phyloP scores from a whole-genome alignment of 2,329 filamentous ascomycete genomes.

The Trichoderma afroharzianum region DNA sequence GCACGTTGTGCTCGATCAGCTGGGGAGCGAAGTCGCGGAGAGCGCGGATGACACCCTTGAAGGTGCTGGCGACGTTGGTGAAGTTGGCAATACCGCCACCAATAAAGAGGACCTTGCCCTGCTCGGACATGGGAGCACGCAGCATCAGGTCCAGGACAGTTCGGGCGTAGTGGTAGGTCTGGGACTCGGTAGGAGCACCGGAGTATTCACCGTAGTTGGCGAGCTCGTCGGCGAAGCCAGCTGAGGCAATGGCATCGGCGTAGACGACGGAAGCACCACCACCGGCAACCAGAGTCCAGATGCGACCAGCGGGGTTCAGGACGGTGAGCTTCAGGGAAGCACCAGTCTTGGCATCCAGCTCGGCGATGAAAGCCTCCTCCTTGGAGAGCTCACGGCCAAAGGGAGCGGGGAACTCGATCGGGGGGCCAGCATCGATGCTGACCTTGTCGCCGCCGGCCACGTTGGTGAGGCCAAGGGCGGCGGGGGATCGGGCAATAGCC shows the following conservation, averaged over 20 bases:
- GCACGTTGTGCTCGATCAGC: constrained; percentile 92
- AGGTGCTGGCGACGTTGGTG: constrained; percentile 98
- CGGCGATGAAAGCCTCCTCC: constrained; percentile 98
- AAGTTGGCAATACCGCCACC: constrained; percentile 99
- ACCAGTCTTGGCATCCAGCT: constrained; percentile 98
- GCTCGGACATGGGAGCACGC: constrained; percentile 74
- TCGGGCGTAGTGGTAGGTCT: constrained; percentile 98
- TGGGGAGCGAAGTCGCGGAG: constrained; percentile 83
- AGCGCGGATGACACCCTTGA: constrained; percentile 99
- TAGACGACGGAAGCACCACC: constrained; percentile 99
- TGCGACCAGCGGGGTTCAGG: constrained; percentile 83
- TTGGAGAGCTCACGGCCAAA: constrained; percentile 98
- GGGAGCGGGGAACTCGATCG: constrained; percentile 97
- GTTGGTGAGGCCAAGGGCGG: constrained; percentile 78
- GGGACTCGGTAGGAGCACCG: constrained; percentile 95
- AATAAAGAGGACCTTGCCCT: constrained; percentile 99
- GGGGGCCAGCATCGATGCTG: constrained; percentile 91
- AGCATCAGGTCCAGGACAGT: constrained; percentile 98
- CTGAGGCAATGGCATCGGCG: constrained; percentile 94
- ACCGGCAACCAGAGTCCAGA: constrained; percentile 98
- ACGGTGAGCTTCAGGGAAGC: constrained; percentile 98
- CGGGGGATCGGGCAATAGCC: constrained; percentile 89
- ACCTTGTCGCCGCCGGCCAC: constrained; percentile 70
- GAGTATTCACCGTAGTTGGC: constrained; percentile 99
- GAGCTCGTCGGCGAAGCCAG: constrained; percentile 90